Percentiles rank a stretch among this genome's conserved stretches.
These are phyloP conservation scores for Encephalitozoon intestinalis DNA, from an alignment of 371 early-diverging fungal genomes.

Conservation along the genomic window DNA sequence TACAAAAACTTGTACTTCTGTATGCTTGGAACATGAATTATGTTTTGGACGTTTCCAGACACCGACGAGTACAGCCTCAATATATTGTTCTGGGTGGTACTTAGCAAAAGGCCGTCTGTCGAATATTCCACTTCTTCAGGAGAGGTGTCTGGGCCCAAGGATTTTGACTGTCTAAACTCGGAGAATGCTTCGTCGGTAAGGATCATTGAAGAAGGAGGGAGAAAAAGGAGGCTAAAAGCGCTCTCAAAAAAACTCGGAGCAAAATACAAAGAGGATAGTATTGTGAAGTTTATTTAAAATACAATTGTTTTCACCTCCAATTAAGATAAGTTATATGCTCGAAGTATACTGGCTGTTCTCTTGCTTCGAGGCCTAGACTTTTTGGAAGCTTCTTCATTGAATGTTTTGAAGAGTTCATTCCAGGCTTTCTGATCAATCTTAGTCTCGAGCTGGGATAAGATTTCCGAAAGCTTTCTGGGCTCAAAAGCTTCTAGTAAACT, in stretches of 20 bases:
- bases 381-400: background rate
- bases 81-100: background rate
- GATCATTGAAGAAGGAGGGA: background rate
- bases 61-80: slow-evolving; percentile 9
- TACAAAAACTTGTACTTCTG: slow-evolving; percentile 26
- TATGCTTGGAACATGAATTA: slow-evolving; percentile 22
- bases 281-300: slow-evolving; percentile 10
- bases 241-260: background rate
- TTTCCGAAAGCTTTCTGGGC: slow-evolving; percentile 41
- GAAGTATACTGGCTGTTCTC: slow-evolving; percentile 40
- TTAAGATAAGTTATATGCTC: slow-evolving; percentile 42
- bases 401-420: slow-evolving; percentile 23
- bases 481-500: slow-evolving; percentile 37
- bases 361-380: slow-evolving; percentile 2
- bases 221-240: background rate
- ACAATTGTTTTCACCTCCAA: background rate
- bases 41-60: background rate
- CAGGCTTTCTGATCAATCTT: slow-evolving; percentile 36
- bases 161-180: background rate
- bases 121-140: slow-evolving; percentile 18
- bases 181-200: background rate
- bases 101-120: slow-evolving; percentile 10
- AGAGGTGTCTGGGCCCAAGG: background rate
- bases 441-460: slow-evolving; percentile 36
- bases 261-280: background rate